Conservation (phyloP, 1,139 yeast species). For the Kluyveromyces marxianus region DNA sequence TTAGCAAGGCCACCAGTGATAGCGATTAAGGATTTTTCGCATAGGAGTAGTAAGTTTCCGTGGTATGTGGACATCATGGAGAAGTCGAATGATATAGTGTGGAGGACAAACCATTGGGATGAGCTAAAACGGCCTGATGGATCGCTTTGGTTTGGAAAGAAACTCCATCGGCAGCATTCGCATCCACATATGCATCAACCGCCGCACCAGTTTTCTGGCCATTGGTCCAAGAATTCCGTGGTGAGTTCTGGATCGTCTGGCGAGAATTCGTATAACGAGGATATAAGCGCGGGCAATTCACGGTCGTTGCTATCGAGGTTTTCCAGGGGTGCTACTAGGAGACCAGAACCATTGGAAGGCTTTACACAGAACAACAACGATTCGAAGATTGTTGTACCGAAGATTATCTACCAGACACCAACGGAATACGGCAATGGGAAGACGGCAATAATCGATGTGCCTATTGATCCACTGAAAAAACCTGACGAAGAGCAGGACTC, state of each 20-base stretch:
- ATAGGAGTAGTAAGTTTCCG: slow-evolving; percentile 19
- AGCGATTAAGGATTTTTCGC: slow-evolving; percentile 26
- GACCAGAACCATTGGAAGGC: slow-evolving; percentile 1
- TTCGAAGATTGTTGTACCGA: slow-evolving; percentile 3
- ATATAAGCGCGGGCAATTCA: neutral
- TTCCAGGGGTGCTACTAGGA: slow-evolving; percentile 1
- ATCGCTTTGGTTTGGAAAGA: slow-evolving; percentile 47
- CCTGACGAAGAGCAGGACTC: neutral
- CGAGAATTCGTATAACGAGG: slow-evolving; percentile 1
- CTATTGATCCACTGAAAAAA: slow-evolving; percentile 1
- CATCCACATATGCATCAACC: too few species aligned
- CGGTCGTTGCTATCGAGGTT: slow-evolving; percentile 1
- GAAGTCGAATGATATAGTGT: slow-evolving; percentile 49
- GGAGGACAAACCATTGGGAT: slow-evolving; percentile 64
- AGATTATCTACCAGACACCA: slow-evolving; percentile 2
- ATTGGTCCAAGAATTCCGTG: slow-evolving; percentile 1
- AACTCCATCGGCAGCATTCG: neutral
- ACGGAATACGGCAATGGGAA: neutral
- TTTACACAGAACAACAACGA: neutral
- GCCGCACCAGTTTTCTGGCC: neutral
- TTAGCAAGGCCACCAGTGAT: slow-evolving; percentile 24
- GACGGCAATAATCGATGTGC: slow-evolving; percentile 2
- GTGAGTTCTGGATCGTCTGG: neutral
- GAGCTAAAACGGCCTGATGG: slow-evolving; percentile 51
- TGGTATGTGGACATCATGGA: slow-evolving; percentile 73